Percentiles rank a stretch among this genome's conserved stretches.
These are phyloP conservation scores for Penicillium tannophilum DNA, from an alignment of 495 filamentous ascomycete genomes.

Conservation along the genomic window DNA sequence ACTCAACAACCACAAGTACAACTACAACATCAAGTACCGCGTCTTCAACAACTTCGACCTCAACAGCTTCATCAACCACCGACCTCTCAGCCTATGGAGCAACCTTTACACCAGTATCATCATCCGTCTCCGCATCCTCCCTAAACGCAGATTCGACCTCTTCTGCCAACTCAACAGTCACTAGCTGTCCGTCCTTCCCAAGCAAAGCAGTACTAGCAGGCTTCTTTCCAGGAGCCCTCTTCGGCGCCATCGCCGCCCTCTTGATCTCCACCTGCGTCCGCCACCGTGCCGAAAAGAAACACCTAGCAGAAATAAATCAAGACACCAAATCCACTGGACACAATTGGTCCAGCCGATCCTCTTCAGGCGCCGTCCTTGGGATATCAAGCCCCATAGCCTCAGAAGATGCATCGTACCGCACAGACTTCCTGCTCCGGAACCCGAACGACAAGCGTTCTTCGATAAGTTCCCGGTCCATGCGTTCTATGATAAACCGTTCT, in stretches of 20 bases:
- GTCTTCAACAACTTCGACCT: constrained; percentile 30
- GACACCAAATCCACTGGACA: constrained; percentile 16
- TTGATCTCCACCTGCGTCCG: constrained; percentile 48
- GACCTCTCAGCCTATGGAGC: constrained; percentile 18
- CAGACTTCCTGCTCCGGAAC: constrained; percentile 58
- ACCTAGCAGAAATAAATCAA: constrained; percentile 5
- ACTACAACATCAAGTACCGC: constrained; percentile 25
- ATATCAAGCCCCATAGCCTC: constrained; percentile 60
- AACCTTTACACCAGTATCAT: constrained; percentile 24
- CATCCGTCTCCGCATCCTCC: constrained; percentile 22
- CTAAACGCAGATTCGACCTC: constrained; percentile 19
- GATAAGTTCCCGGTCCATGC: constrained; percentile 30
- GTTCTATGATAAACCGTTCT: constrained; percentile 39
- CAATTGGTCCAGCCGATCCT: constrained; percentile 39
- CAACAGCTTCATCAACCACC: constrained; percentile 21
- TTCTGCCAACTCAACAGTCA: constrained; percentile 5
- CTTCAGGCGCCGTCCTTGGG: constrained; percentile 44
- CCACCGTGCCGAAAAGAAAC: constrained; percentile 19
- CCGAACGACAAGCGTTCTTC: constrained; percentile 27
- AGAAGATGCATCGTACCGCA: constrained; percentile 52
- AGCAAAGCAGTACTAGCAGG: constrained; percentile 57
- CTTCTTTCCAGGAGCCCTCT: constrained; percentile 63
- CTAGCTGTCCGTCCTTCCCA: constrained; percentile 46
- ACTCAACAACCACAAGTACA: constrained; percentile 32
- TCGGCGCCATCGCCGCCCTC: constrained; percentile 52